phyloP scores from a whole-genome alignment of 2,329 filamentous ascomycete genomes.

The Epicoccum sorghinum region DNA sequence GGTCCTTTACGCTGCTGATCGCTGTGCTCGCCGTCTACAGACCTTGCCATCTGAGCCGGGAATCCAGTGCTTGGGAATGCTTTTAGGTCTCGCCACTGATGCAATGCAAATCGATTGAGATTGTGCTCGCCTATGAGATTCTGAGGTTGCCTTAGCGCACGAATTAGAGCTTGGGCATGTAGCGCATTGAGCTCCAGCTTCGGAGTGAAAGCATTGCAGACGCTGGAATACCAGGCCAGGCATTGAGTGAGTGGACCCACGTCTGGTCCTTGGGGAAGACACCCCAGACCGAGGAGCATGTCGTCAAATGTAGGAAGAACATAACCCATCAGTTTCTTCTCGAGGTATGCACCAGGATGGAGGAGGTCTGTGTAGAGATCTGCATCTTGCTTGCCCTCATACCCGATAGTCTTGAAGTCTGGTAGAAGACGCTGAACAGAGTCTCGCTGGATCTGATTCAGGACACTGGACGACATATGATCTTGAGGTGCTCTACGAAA shows the following conservation, averaged over 20 bases:
- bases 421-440: slow-evolving; percentile 12
- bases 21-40: background rate
- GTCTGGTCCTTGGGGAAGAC: background rate
- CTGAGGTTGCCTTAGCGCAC: slow-evolving; percentile 24
- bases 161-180: slow-evolving; percentile 31
- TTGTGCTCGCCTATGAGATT: background rate
- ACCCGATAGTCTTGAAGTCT: slow-evolving; percentile 16
- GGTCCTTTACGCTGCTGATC: background rate
- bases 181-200: slow-evolving; percentile 34
- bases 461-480: slow-evolving; percentile 4
- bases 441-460: slow-evolving; percentile 26
- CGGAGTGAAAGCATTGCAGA: slow-evolving; percentile 22
- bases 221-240: background rate
- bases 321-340: slow-evolving; percentile 7
- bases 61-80: background rate
- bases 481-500: slow-evolving; percentile 21
- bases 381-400: slow-evolving; percentile 19
- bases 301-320: slow-evolving; percentile 28
- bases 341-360: slow-evolving; percentile 8
- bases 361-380: slow-evolving; percentile 23
- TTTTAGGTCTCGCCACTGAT: background rate
- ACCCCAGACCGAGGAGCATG: slow-evolving; percentile 26
- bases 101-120: background rate
- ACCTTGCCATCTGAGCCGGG: background rate
- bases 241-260: background rate